Evolutionary conservation across 345 rosid genomes (phyloP).

Genomic region (Clausena lansium): DNA sequence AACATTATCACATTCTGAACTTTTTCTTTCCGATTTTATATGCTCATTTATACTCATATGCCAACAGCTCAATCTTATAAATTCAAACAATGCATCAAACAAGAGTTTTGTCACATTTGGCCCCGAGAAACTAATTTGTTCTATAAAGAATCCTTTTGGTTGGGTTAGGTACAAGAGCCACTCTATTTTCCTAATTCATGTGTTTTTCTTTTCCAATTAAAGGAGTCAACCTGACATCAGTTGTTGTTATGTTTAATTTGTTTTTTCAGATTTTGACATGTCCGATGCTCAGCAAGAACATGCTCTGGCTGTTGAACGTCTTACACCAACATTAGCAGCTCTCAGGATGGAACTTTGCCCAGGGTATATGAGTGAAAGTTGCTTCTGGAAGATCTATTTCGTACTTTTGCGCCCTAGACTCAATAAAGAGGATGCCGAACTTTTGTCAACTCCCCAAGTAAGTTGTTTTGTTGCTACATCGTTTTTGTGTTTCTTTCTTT

Average conservation of each 20-base stretch:
- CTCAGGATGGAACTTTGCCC: conserved; percentile 90
- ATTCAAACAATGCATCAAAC: not conserved
- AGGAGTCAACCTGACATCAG: not conserved
- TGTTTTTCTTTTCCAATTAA: not conserved
- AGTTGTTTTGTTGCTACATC: conserved; percentile 13
- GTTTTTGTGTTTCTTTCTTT: not conserved
- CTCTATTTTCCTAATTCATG: not conserved
- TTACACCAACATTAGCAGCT: conserved; percentile 77
- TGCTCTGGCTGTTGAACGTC: conserved; percentile 81
- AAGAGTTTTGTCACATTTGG: not conserved
- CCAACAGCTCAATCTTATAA: not conserved
- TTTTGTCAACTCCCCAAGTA: conserved; percentile 81
- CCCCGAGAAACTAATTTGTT: not conserved
- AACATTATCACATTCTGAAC: not conserved
- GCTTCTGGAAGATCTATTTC: conserved; percentile 98
- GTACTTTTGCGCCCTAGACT: conserved; percentile 87
- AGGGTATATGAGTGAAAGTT: conserved; percentile 76
- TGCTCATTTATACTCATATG: not conserved
- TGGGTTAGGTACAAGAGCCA: conserved; percentile 1
- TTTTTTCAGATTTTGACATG: conserved; percentile 73
- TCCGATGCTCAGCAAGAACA: conserved; percentile 94
- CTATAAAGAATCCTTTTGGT: not conserved
- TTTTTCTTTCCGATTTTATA: not conserved
- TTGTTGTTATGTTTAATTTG: not conserved
- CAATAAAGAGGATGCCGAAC: conserved; percentile 64